phyloP scores from a whole-genome alignment of 179 eudicot species.

The Amaranthus tricolor region DNA sequence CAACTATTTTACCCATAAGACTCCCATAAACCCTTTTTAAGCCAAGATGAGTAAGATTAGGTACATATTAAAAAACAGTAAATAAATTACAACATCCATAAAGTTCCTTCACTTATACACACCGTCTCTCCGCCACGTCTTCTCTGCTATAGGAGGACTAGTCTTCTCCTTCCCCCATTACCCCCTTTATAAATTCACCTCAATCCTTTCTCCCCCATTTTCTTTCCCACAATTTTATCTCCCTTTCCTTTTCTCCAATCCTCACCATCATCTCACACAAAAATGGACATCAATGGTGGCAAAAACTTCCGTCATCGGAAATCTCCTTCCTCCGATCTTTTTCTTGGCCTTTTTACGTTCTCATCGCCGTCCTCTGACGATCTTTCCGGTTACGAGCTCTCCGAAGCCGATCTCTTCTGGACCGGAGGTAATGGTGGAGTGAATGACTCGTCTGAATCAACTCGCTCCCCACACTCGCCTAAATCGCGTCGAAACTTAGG shows the following conservation, averaged over 20 bases:
- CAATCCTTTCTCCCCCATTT: not conserved
- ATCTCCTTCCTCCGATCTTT: conserved; percentile 45
- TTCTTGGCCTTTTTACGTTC: conserved; percentile 35
- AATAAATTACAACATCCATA: too few relatives aligned
- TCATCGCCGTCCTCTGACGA: not conserved
- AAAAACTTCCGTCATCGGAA: conserved; percentile 34
- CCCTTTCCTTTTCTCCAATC: not conserved
- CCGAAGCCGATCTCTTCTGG: conserved; percentile 59
- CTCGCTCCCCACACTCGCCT: conserved; percentile 16
- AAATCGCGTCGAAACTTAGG: conserved; percentile 8
- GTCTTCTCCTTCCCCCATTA: too few relatives aligned
- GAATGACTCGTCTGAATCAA: conserved; percentile 31
- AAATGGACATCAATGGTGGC: conserved; percentile 41
- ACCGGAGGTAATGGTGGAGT: conserved; percentile 20
- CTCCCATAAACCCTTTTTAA: too few relatives aligned
- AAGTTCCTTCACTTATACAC: conserved; percentile 13
- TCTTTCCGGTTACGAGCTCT: conserved; percentile 40
- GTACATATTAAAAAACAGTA: too few relatives aligned
- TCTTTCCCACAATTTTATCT: not conserved
- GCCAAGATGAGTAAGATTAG: too few relatives aligned
- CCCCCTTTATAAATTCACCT: too few relatives aligned
- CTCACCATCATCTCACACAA: not conserved
- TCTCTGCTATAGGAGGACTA: too few relatives aligned
- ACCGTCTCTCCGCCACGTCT: conserved; percentile 35
- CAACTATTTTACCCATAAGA: too few relatives aligned